phyloP scores from a whole-genome alignment of 352 stramenopile species.

The Pythium volutum region DNA sequence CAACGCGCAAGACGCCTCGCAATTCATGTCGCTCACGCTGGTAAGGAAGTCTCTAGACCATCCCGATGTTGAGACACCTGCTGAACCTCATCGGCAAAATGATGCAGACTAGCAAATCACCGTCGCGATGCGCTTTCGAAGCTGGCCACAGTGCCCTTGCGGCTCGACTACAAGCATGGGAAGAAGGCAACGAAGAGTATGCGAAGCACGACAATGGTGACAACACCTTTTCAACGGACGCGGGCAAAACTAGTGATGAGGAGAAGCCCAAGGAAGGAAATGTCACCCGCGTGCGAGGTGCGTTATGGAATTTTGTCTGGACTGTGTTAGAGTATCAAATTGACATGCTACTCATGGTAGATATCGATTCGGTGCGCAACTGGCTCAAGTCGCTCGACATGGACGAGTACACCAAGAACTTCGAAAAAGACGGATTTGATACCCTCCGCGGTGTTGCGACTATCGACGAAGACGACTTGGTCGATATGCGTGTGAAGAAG shows the following conservation, averaged over 20 bases:
- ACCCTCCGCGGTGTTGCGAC: conserved; percentile 80
- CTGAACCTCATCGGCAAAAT: background rate
- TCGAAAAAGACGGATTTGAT: conserved; percentile 88
- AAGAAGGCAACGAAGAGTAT: conserved; percentile 89
- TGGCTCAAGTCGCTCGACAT: conserved; percentile 88
- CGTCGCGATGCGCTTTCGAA: conserved; percentile 84
- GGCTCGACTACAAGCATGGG: conserved; percentile 72
- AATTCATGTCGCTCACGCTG: conserved; percentile 73
- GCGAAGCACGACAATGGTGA: conserved; percentile 52
- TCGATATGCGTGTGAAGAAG: conserved; percentile 89
- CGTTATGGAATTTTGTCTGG: background rate
- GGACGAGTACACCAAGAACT: conserved; percentile 86
- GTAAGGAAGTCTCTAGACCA: conserved; percentile 22
- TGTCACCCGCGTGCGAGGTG: conserved; percentile 51
- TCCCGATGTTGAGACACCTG: background rate
- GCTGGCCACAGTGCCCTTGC: conserved; percentile 76
- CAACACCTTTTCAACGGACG: conserved; percentile 18
- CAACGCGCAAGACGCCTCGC: conserved; percentile 55
- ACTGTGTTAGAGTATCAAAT: background rate
- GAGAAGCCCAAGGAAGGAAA: conserved; percentile 26
- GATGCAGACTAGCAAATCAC: conserved; percentile 80
- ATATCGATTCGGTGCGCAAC: conserved; percentile 78
- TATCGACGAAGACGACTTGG: conserved; percentile 84
- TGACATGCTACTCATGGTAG: conserved; percentile 22
- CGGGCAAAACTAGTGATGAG: conserved; percentile 35